A percentile compares a stretch with the other conserved stretches of the same genome.
These are phyloP conservation scores for Aspergillus jensenii DNA, from an alignment of 2,329 filamentous ascomycete genomes.

Conservation along the genomic window DNA sequence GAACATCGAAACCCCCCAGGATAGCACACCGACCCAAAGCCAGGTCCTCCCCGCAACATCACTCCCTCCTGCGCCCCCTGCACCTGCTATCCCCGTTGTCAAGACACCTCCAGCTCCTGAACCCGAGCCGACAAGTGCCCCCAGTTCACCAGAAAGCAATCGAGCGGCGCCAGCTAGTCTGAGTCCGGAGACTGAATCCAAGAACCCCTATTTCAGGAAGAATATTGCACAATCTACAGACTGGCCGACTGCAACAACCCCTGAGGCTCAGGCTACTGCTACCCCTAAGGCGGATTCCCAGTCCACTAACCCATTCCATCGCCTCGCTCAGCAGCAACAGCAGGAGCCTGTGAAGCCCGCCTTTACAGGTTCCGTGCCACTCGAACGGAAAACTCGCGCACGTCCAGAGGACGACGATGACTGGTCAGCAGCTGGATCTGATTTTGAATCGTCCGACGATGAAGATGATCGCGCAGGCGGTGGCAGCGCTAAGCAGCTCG, in stretches of 20 bases:
- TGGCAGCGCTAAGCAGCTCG: conserved; percentile 83
- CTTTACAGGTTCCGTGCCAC: conserved; percentile 50
- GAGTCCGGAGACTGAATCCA: conserved; percentile 71
- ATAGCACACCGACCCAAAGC: conserved; percentile 59
- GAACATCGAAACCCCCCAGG: conserved; percentile 64
- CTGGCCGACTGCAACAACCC: conserved; percentile 47
- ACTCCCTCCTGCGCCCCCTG: conserved; percentile 21
- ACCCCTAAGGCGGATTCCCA: conserved; percentile 50
- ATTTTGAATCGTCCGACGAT: conserved; percentile 69
- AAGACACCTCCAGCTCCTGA: conserved; percentile 23
- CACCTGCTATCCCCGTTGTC: conserved; percentile 14
- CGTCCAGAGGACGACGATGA: conserved; percentile 68
- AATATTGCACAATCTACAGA: conserved; percentile 74
- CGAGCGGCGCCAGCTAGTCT: conserved; percentile 55
- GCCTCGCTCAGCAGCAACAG: conserved; percentile 71
- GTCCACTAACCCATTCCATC: conserved; percentile 96
- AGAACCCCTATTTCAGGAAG: conserved; percentile 91
- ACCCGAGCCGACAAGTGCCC: conserved; percentile 51
- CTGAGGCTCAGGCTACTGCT: conserved; percentile 41
- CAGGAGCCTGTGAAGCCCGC: conserved; percentile 53
- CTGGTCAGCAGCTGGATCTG: conserved; percentile 79
- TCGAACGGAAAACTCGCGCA: conserved; percentile 51
- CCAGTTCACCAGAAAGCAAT: conserved; percentile 53
- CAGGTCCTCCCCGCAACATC: conserved; percentile 49
- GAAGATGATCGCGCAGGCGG: conserved; percentile 75